Conservation (phyloP, 148 eudicot species). For the Persicaria tinctoria region DNA sequence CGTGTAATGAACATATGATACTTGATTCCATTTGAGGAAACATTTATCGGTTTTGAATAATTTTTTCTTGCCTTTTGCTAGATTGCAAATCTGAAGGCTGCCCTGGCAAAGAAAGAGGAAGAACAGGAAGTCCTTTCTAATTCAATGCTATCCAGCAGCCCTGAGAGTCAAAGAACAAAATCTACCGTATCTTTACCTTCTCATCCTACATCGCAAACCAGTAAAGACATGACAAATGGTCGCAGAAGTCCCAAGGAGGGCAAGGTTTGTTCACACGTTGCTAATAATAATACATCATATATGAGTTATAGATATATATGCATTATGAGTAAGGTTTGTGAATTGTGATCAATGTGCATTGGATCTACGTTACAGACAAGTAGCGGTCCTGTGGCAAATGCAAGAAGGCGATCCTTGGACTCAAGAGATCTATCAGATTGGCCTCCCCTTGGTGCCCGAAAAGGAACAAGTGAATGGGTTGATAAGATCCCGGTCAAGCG, state of each 20-base stretch:
- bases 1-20: neutral
- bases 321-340: neutral
- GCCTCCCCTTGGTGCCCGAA: neutral
- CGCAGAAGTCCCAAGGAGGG: neutral
- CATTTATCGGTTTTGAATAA: too few species aligned
- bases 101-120: constrained; percentile 13
- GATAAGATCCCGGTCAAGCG: neutral
- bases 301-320: neutral
- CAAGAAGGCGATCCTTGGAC: constrained; percentile 12
- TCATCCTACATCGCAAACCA: neutral
- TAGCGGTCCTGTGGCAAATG: neutral
- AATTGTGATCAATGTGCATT: neutral
- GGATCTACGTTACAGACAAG: neutral
- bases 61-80: neutral
- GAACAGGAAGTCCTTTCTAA: constrained; percentile 5
- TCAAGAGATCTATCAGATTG: constrained; percentile 13
- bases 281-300: neutral
- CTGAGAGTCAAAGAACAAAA: constrained; percentile 4
- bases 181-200: constrained; percentile 11
- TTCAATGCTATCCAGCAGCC: constrained; percentile 9
- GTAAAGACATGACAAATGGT: neutral
- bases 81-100: constrained; percentile 16
- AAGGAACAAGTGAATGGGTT: constrained; percentile 12
- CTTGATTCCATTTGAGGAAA: neutral
- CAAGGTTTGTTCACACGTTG: constrained; percentile 6